Evolutionary conservation across 2,329 filamentous ascomycete genomes (phyloP), one percentile per base, ranked within the genome.

Genomic region (Beauveria medogensis): DNA sequence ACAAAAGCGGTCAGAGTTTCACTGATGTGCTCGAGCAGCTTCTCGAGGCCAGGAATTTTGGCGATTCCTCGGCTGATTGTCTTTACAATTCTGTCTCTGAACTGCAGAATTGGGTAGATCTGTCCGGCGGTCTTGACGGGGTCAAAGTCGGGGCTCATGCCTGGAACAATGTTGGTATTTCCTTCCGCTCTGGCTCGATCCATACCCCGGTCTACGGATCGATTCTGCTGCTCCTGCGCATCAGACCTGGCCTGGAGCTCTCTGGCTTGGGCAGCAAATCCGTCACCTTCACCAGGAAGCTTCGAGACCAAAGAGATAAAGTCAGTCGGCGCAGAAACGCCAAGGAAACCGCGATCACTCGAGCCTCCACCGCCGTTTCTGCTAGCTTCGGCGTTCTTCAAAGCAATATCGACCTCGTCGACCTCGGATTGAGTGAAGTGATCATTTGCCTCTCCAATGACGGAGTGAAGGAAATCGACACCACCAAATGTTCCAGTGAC

Each of bases 81-180:
- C 67, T 91, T 91, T 55, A 97, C 92, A 59, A 99, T 92, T 69
- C 89, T 94, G 78, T 99, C 94, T 63, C 93, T 85, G 79, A 97
- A 99, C 63, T 90, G 83, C 0, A 99, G 82, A 63, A 99, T 96
- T 1, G 94, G 94, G 69, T 97, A 97, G 65, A 99, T 97, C 75
- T 95, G 86, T 44, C 82, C 79, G 16, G 88, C 82, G 0, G 87
- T 88, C 73, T 91, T 87, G 67, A 90, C 83, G 0, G 90, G 88
- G 68, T 97, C 92, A 63, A 95, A 90, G 69, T 82, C 79, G 16
- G 84, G 79, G 68, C 85, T 88, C 80, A 92, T 90, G 6, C 89
- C 91, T 22, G 88, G 89, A 10, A 92, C 84, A 16, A 84, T 75
- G 64, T 85, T 86, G 26, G 68, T 69, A 65, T 81, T 86, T 57